Evolutionary conservation across 2,329 filamentous ascomycete species (phyloP).

Genomic region (Ophiostoma piceae): DNA sequence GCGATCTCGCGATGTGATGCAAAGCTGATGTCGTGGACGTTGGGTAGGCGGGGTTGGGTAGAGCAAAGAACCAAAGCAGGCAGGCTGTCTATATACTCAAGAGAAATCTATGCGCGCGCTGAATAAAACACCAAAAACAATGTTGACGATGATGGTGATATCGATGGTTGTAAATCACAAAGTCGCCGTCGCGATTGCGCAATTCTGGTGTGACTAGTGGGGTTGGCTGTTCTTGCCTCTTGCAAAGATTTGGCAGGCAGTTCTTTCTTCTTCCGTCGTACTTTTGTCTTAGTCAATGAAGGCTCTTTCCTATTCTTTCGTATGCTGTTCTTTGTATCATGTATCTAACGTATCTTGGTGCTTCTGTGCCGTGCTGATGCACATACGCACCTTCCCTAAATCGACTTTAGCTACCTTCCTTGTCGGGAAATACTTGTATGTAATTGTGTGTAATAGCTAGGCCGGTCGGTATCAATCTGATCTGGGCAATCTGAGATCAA

Average conservation of each 20-base stretch:
- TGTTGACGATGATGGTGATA: neutral
- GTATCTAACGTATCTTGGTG: neutral
- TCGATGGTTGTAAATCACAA: constrained; percentile 15
- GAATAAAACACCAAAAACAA: neutral
- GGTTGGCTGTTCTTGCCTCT: constrained; percentile 14
- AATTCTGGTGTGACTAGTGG: constrained; percentile 13
- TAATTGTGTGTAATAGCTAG: constrained; percentile 7
- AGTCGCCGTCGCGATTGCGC: constrained; percentile 18
- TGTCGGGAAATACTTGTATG: constrained; percentile 14
- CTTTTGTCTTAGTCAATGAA: neutral
- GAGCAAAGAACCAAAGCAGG: neutral
- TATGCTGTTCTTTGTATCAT: constrained; percentile 2
- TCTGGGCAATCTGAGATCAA: neutral
- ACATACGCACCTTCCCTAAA: neutral
- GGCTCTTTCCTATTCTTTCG: neutral
- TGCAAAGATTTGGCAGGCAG: neutral
- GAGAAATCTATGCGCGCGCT: neutral
- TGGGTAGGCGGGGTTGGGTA: neutral
- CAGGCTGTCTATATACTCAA: neutral
- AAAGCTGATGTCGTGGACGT: neutral
- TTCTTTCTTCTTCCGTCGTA: constrained; percentile 4
- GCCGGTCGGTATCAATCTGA: neutral
- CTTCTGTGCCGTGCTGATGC: neutral
- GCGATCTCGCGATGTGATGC: neutral
- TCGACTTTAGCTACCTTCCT: constrained; percentile 19